Evolutionary conservation across 2,329 filamentous ascomycete species (phyloP).

Genomic region (Curvularia spicifera): DNA sequence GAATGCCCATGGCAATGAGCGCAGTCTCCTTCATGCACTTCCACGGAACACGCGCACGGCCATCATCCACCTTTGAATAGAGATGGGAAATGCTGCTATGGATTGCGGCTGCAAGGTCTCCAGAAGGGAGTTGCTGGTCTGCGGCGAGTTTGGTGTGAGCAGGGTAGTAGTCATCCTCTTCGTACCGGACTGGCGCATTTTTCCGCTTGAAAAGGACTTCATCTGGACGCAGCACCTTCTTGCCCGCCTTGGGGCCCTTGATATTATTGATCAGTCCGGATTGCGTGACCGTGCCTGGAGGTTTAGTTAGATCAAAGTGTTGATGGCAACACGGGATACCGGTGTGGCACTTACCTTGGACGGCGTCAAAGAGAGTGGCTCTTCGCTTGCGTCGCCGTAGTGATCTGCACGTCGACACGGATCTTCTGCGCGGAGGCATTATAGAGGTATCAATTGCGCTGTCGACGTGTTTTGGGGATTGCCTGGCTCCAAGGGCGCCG

Average conservation of each 20-base stretch:
- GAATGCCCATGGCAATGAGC: slow-evolving; percentile 74
- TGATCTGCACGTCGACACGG: not conserved
- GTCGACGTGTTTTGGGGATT: not conserved
- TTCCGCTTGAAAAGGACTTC: slow-evolving; percentile 72
- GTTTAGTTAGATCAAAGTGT: not conserved
- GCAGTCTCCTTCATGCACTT: slow-evolving; percentile 79
- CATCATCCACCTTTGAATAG: slow-evolving; percentile 55
- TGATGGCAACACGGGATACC: not conserved
- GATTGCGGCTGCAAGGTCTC: slow-evolving; percentile 71
- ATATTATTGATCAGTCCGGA: slow-evolving; percentile 54
- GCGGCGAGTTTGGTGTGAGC: slow-evolving; percentile 65
- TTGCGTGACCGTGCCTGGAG: slow-evolving; percentile 23
- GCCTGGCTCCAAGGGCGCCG: not conserved
- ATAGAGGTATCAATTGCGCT: too few relatives aligned
- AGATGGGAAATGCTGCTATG: slow-evolving; percentile 72
- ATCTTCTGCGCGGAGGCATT: not conserved
- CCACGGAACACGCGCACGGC: slow-evolving; percentile 48
- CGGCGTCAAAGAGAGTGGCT: slow-evolving; percentile 73
- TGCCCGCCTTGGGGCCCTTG: slow-evolving; percentile 43
- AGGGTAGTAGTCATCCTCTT: slow-evolving; percentile 74
- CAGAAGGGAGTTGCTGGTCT: slow-evolving; percentile 65
- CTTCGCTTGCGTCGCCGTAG: slow-evolving; percentile 38
- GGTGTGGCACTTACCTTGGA: slow-evolving; percentile 62
- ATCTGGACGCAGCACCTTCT: slow-evolving; percentile 65
- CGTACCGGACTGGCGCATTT: slow-evolving; percentile 70